Base-by-base conservation (phyloP, 2,329 filamentous ascomycete species). In the Biscogniauxia marginata region DNA sequence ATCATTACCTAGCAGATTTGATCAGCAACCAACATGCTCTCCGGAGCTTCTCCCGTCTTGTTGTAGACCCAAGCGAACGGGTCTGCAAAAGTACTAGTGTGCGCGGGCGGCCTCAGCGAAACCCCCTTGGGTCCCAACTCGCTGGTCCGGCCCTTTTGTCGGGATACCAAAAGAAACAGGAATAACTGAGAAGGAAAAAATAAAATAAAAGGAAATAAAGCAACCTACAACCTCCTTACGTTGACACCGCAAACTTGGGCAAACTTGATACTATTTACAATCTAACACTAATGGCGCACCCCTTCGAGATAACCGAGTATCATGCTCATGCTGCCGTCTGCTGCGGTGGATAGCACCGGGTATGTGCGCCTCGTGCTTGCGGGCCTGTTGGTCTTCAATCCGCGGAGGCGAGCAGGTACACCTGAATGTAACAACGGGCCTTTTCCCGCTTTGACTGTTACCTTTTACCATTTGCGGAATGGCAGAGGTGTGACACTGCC, bases 391-490 rank as follows among this genome's bases (percentile, higher is more conserved):
- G 59, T 23, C 30, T 49, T 49, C 13, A n/a, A 51, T 18, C 21
- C n/a, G 19, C 30, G 44, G 34, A 21, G 39, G 1, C 11, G 8
- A 59, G 49, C 9, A 55, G 39, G 20, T 46, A 34, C 43, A 51
- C 49, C 54, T 6, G 30, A 53, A 58, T 55, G 48, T 61, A 46
- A 48, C 49, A 63, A 56, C 58, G 60, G 62, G 53, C 62, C 55
- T 60, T 64, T 61, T 64, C 53, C 60, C 56, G 60, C 62, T 61
- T 63, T 59, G 34, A 57, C 52, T 60, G 57, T 59, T 55, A 54
- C 59, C 52, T 56, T 50, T 43, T 61, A 58, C 47, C 56, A 46
- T 52, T 55, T 56, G 39, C 46, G 51, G 57, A 30, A 60, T 54
- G 49, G 55, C 54, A 51, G 48, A 53, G 25, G 46, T 50, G n/a